Percentiles rank a stretch among this genome's conserved stretches.
phyloP scores from a whole-genome alignment of 371 early-diverging fungal genomes.

The Rhizopus stolonifer region DNA sequence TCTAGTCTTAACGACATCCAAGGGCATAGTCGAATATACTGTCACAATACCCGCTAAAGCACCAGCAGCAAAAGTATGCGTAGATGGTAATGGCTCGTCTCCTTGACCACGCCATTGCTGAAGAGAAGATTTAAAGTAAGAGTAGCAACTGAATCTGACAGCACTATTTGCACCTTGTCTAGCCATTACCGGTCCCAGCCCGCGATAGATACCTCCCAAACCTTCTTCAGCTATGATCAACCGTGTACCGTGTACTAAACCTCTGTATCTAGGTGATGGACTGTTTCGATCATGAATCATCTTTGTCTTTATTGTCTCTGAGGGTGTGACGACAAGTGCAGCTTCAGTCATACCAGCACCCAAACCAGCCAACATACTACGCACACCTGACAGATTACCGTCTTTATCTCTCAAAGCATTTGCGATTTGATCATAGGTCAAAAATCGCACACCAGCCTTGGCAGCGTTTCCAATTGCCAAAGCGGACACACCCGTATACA shows the following conservation, averaged over 20 bases:
- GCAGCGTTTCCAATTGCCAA: constrained; percentile 87
- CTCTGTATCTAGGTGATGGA: constrained; percentile 69
- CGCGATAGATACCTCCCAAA: constrained; percentile 85
- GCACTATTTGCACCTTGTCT: constrained; percentile 93
- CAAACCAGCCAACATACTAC: constrained; percentile 80
- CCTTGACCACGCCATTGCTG: constrained; percentile 43
- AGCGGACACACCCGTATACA: constrained; percentile 85
- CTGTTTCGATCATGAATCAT: constrained; percentile 78
- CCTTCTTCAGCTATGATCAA: constrained; percentile 75
- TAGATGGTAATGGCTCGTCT: constrained; percentile 58
- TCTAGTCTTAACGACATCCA: constrained; percentile 93
- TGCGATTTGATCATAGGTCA: constrained; percentile 85
- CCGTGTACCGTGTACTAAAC: constrained; percentile 73
- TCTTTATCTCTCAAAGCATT: constrained; percentile 66
- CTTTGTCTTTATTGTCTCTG: constrained; percentile 93
- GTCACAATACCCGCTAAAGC: constrained; percentile 86
- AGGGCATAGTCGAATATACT: constrained; percentile 92
- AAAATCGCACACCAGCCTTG: constrained; percentile 90
- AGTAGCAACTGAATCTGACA: constrained; percentile 85
- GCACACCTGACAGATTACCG: constrained; percentile 65
- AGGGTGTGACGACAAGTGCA: constrained; percentile 83
- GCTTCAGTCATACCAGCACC: constrained; percentile 91
- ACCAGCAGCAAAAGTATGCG: constrained; percentile 74
- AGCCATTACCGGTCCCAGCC: constrained; percentile 86
- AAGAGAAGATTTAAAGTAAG: constrained; percentile 65